These are phyloP conservation scores for Cladosporium sp. DNA, from an alignment of 2,329 filamentous ascomycete genomes.

Conservation along the genomic window DNA sequence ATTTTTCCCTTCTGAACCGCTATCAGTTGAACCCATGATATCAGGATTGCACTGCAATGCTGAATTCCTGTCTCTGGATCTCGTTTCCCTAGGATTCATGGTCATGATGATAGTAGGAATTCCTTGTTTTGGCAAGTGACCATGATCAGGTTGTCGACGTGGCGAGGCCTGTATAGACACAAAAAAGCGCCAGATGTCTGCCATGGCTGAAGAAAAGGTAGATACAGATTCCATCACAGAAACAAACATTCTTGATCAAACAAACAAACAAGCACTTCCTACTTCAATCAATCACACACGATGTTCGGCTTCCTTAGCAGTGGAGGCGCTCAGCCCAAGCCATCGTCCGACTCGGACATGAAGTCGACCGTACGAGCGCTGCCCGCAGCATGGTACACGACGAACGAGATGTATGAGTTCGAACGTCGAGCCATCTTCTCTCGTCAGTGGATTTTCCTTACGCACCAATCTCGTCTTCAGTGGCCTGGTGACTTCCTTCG, in stretches of 20 bases:
- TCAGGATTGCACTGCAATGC: not conserved
- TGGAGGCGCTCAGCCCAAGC: slow-evolving; percentile 5
- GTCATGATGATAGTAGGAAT: slow-evolving; percentile 6
- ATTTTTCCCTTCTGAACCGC: slow-evolving; percentile 9
- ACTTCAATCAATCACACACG: not conserved
- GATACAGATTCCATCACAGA: not conserved
- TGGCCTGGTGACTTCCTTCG: slow-evolving; percentile 25
- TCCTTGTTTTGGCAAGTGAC: slow-evolving; percentile 3
- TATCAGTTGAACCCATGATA: slow-evolving; percentile 12
- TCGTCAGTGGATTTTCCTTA: slow-evolving; percentile 33
- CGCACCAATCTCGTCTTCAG: slow-evolving; percentile 27
- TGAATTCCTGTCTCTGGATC: slow-evolving; percentile 11
- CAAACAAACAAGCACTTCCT: no score
- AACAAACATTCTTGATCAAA: not conserved
- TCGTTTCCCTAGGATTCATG: not conserved
- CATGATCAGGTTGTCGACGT: not conserved
- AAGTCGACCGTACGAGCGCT: slow-evolving; percentile 35
- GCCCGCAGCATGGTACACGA: slow-evolving; percentile 44
- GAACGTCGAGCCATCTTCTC: slow-evolving; percentile 44
- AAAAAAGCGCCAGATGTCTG: slow-evolving; percentile 8
- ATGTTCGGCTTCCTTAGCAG: slow-evolving; percentile 12
- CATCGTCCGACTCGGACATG: not conserved
- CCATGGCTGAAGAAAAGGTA: slow-evolving; percentile 1
- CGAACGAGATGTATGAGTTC: slow-evolving; percentile 42
- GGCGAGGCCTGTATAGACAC: slow-evolving; percentile 2